Conservation (phyloP, 805 yeast genomes). For the Crinitomyces ghanaensis region DNA sequence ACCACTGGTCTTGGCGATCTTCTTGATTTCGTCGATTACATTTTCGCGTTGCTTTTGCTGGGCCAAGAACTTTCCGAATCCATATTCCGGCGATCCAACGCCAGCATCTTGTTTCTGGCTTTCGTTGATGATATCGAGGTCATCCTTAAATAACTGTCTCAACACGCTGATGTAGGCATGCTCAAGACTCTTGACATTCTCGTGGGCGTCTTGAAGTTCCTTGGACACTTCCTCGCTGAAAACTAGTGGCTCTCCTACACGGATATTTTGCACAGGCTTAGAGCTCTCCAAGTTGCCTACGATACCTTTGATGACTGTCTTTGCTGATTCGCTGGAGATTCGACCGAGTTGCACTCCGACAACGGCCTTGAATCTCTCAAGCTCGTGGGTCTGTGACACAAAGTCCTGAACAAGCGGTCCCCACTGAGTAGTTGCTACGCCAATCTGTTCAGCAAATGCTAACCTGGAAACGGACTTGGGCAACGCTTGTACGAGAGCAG, state of each 20-base stretch:
- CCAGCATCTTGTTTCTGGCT: slow-evolving; percentile 33
- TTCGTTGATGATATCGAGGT: slow-evolving; percentile 52
- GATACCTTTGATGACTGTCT: slow-evolving; percentile 35
- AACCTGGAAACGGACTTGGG: slow-evolving; percentile 47
- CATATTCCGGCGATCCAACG: slow-evolving; percentile 62
- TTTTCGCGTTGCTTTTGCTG: slow-evolving; percentile 39
- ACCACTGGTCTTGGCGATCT: slow-evolving; percentile 29
- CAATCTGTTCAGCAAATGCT: slow-evolving; percentile 57
- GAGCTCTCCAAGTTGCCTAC: slow-evolving; percentile 40
- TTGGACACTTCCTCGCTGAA: slow-evolving; percentile 16
- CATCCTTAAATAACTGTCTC: slow-evolving; percentile 48
- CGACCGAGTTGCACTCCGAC: slow-evolving; percentile 45
- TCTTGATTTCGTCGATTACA: slow-evolving; percentile 35
- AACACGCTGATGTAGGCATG: slow-evolving; percentile 68
- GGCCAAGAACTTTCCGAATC: slow-evolving; percentile 65
- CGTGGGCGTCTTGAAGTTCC: slow-evolving; percentile 28
- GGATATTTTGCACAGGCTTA: slow-evolving; percentile 51
- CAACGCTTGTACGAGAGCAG: slow-evolving; percentile 36
- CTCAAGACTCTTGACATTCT: slow-evolving; percentile 46
- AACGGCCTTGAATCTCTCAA: slow-evolving; percentile 27
- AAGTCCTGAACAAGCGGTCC: slow-evolving; percentile 69
- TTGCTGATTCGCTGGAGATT: slow-evolving; percentile 31
- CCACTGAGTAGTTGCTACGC: slow-evolving; percentile 34
- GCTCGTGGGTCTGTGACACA: slow-evolving; percentile 38
- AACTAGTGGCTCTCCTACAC: slow-evolving; percentile 35